Evolutionary conservation across 75 land plant species (phyloP).

Genomic region (Larix kaempferi): DNA sequence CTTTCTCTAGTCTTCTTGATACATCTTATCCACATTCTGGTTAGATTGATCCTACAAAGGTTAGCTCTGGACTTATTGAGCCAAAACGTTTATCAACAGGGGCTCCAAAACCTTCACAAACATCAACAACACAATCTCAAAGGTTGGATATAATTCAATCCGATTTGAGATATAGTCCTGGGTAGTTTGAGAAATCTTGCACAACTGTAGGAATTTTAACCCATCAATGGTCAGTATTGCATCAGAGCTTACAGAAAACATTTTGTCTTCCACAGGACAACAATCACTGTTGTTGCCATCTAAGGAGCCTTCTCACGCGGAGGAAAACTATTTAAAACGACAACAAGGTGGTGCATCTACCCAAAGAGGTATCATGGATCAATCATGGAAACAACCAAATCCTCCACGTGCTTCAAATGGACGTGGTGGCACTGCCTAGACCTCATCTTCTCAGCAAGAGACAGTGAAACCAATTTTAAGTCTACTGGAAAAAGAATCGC

Average conservation of each 20-base stretch:
- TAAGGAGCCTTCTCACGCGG: conserved; percentile 29
- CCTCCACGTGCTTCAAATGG: conserved; percentile 51
- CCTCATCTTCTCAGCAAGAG: conserved; percentile 41
- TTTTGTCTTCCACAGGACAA: conserved; percentile 15
- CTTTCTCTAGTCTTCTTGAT: conserved; percentile 32
- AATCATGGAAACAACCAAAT: conserved; percentile 27
- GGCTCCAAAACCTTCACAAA: conserved; percentile 34
- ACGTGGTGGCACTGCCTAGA: conserved; percentile 5
- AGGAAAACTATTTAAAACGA: conserved; percentile 39
- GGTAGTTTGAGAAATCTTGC: conserved; percentile 38
- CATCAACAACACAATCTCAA: conserved; percentile 37
- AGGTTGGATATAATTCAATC: conserved; percentile 35
- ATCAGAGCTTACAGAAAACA: conserved; percentile 34
- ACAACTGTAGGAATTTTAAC: conserved; percentile 19
- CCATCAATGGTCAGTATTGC: conserved; percentile 6
- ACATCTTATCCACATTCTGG: conserved; percentile 37
- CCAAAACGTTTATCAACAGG: conserved; percentile 15
- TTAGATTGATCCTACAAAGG: conserved; percentile 46
- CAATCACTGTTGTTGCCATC: conserved; percentile 5
- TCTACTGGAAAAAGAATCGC: conserved; percentile 83
- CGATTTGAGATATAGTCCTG: conserved; percentile 23
- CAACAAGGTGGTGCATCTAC: conserved; percentile 22
- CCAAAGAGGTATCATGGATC: conserved; percentile 35
- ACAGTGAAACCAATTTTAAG: conserved; percentile 73
- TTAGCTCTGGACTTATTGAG: conserved; percentile 32